These are phyloP conservation scores for Magnaporthales sp. DNA, from an alignment of 2,329 filamentous ascomycete species.

Conservation along the genomic window DNA sequence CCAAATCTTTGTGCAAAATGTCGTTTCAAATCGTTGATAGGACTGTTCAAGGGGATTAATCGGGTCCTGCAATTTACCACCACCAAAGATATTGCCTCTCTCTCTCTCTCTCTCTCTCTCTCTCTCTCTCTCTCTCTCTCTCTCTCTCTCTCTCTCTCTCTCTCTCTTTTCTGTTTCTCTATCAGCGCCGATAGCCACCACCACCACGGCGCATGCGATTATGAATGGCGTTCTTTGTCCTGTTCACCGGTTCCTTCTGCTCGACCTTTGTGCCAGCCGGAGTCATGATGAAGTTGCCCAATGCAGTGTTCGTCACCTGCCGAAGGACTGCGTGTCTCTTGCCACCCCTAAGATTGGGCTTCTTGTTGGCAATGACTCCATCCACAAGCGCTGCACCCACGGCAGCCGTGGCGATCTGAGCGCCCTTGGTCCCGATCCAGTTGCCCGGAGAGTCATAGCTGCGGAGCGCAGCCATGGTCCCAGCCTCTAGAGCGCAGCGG, in stretches of 20 bases:
- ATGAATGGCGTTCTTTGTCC: neutral
- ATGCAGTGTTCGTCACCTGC: slow-evolving; percentile 15
- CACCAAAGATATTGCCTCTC: neutral
- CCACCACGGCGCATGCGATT: neutral
- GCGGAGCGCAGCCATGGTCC: slow-evolving; percentile 15
- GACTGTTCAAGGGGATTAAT: neutral
- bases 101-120: no score
- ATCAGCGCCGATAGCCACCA: neutral
- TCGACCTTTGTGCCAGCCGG: slow-evolving; percentile 10
- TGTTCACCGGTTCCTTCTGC: neutral
- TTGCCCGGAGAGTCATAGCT: slow-evolving; percentile 11
- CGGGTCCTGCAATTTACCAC: neutral
- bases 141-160: no score
- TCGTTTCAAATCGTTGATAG: neutral
- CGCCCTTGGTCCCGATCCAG: slow-evolving; percentile 17
- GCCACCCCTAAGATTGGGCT: slow-evolving; percentile 14
- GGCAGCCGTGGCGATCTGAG: slow-evolving; percentile 17
- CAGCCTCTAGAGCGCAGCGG: slow-evolving; percentile 16
- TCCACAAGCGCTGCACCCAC: slow-evolving; percentile 19
- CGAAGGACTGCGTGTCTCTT: slow-evolving; percentile 18
- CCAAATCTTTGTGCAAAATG: neutral
- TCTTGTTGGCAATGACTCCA: slow-evolving; percentile 13
- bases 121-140: no score
- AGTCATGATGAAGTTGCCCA: slow-evolving; percentile 13
- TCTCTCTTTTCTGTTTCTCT: no score